phyloP scores from a whole-genome alignment of 495 filamentous ascomycete genomes.

The Penicillium arizonense region DNA sequence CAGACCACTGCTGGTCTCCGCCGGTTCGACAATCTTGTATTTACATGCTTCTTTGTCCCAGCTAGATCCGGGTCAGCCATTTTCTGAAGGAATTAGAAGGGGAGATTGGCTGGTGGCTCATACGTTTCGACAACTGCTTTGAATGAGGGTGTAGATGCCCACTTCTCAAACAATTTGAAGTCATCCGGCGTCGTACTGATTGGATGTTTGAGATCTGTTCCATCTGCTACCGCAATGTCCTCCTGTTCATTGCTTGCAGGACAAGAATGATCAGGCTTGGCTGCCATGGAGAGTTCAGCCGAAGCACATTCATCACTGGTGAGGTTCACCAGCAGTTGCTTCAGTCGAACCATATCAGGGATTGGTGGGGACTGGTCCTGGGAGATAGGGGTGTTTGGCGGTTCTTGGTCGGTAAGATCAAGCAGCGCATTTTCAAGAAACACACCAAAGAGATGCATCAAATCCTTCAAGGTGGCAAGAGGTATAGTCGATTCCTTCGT shows the following conservation, averaged over 20 bases:
- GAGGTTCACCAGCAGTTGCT: slow-evolving; percentile 10
- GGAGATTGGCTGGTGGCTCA: slow-evolving; percentile 7
- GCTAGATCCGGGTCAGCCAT: slow-evolving; percentile 18
- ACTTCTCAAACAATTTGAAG: slow-evolving; percentile 23
- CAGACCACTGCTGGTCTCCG: slow-evolving; percentile 11
- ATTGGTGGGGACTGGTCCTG: slow-evolving; percentile 6
- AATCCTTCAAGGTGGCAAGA: background rate
- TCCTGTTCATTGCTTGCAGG: slow-evolving; percentile 2
- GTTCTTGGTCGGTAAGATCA: slow-evolving; percentile 11
- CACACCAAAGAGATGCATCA: slow-evolving; percentile 4
- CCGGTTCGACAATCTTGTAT: slow-evolving; percentile 21
- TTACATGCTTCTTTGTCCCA: slow-evolving; percentile 27
- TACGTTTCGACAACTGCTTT: slow-evolving; percentile 23
- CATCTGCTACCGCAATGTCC: slow-evolving; percentile 11
- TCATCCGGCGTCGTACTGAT: slow-evolving; percentile 23
- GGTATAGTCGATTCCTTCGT: background rate
- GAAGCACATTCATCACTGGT: slow-evolving; percentile 3
- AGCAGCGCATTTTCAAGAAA: slow-evolving; percentile 12
- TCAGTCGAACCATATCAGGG: slow-evolving; percentile 11
- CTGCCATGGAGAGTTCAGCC: background rate
- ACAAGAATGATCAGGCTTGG: slow-evolving; percentile 1
- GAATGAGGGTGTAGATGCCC: slow-evolving; percentile 18
- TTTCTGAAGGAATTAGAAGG: slow-evolving; percentile 5
- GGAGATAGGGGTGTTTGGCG: slow-evolving; percentile 15
- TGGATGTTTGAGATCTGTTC: slow-evolving; percentile 15